Evolutionary conservation across 345 rosid species (phyloP), one percentile per base, ranked within the genome.

Genomic region (Eutrema heterophyllum): DNA sequence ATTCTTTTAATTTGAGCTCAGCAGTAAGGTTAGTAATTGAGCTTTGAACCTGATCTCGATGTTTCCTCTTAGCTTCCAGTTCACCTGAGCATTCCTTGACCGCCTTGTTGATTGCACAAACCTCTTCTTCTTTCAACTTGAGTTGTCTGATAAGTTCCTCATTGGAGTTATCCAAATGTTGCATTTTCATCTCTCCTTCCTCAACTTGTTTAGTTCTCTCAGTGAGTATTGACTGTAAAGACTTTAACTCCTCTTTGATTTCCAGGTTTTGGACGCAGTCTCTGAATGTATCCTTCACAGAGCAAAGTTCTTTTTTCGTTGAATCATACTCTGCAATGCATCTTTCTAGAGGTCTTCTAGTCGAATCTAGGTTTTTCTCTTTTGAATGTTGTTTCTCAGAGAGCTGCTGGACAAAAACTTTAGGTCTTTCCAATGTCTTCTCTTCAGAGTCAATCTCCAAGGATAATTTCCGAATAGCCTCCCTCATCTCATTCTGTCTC

Each of bases 1-100:
- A 8, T 65, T 73, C 78, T 16, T 76, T 72, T 14, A 75, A 57
- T 30, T 52, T 67, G 26, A 79, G 70, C 74, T 76, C 73, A 62
- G 44, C 71, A 55, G 41, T 55, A 18, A 50, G 30, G 40, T 76
- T 61, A 6, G 54, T 36, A 46, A 80, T 30, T 70, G 76, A 69
- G 63, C 27, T 75, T 55, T 38, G 64, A 54, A 64, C 49, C 56
- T 54, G 29, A 54, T 43, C 64, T 45, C 18, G 11, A 4, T 64
- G 44, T 44, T 55, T 64, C 40, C 26, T 64, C 48, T 54, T 73
- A 44, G 71, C 30, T 2, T 35, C 39, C 33, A 73, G 8, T 29
- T 54, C 71, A 53, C 9, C 13, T 55, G 76, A 53, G 55, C 36
- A 43, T 15, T 72, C 76, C 29, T 1, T 64, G 54, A 72, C 43